phyloP scores from a whole-genome alignment of 2,329 filamentous ascomycete species.

The Epichloe baconii region DNA sequence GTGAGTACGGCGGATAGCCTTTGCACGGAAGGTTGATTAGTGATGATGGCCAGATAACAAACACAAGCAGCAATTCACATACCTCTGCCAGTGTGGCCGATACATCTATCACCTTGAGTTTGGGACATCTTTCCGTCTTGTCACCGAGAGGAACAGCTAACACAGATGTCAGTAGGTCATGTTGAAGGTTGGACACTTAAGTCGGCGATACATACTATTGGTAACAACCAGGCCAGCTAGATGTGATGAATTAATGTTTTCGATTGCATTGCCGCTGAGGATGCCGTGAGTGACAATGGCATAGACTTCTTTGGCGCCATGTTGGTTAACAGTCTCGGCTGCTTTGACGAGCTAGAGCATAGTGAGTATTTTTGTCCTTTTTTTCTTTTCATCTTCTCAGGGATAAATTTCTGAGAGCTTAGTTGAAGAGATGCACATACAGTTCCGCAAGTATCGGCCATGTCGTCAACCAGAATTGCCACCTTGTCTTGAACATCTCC shows the following conservation, averaged over 20 bases:
- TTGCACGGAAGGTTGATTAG: conserved; percentile 4
- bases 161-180: conserved; percentile 12
- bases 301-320: conserved; percentile 77
- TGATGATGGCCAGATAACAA: background rate
- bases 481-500: conserved; percentile 85
- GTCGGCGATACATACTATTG: conserved; percentile 46
- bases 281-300: conserved; percentile 95
- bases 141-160: conserved; percentile 44
- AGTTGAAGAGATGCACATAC: conserved; percentile 12
- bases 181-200: background rate
- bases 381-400: background rate
- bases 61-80: conserved; percentile 5
- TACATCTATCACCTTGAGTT: conserved; percentile 84
- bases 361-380: background rate
- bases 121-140: conserved; percentile 65
- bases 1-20: conserved; percentile 56
- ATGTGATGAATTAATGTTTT: conserved; percentile 68
- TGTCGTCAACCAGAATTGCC: conserved; percentile 93
- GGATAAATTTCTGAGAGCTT: background rate
- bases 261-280: conserved; percentile 74
- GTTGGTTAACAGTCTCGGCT: conserved; percentile 73
- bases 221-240: conserved; percentile 75
- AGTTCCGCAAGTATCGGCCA: conserved; percentile 93
- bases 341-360: conserved; percentile 53
- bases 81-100: conserved; percentile 64